phyloP scores from a whole-genome alignment of 805 yeast genomes.

The Lipomyces yamadae region DNA sequence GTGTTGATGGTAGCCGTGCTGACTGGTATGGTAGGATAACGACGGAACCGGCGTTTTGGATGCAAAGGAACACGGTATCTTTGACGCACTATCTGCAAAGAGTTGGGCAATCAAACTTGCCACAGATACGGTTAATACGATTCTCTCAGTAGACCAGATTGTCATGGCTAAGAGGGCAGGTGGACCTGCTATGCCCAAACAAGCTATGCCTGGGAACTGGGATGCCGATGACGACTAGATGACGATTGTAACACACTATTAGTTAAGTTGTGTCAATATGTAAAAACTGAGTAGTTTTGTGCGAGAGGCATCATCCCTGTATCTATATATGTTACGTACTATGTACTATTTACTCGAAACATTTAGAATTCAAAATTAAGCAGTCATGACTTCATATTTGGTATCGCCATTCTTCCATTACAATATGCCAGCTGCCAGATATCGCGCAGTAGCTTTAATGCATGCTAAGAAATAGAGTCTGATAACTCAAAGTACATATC shows the following conservation, averaged over 20 bases:
- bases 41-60: conserved; percentile 68
- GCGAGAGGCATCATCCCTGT: not conserved
- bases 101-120: conserved; percentile 89
- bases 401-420: too few relatives aligned
- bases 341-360: not conserved
- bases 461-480: too few relatives aligned
- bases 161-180: conserved; percentile 99
- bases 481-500: too few relatives aligned
- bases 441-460: too few relatives aligned
- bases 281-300: not conserved
- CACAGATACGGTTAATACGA: conserved; percentile 91
- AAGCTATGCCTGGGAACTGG: conserved; percentile 92
- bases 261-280: not conserved
- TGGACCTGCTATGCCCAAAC: conserved; percentile 90
- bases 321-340: not conserved
- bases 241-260: not conserved
- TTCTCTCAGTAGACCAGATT: conserved; percentile 91
- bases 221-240: conserved; percentile 71
- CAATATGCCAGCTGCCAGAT: too few relatives aligned
- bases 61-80: conserved; percentile 69
- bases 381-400: too few relatives aligned
- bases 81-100: conserved; percentile 80
- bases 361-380: too few relatives aligned
- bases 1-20: not conserved
- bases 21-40: conserved; percentile 37